These are phyloP conservation scores for Proteromonas lacertae DNA, from an alignment of 352 stramenopile species.

Conservation along the genomic window DNA sequence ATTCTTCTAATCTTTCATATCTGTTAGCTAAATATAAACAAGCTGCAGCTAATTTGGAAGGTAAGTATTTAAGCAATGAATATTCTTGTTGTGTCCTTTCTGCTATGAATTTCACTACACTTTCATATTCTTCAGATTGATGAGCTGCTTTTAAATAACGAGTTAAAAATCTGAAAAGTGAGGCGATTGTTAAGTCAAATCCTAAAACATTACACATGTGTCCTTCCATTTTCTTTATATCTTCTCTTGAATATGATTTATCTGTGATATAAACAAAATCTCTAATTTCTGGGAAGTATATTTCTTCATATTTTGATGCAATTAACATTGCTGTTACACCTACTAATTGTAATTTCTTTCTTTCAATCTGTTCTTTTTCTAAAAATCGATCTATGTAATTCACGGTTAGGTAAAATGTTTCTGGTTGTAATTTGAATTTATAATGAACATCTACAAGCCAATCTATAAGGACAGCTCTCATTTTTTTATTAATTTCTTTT, in stretches of 20 bases:
- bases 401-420: conserved; percentile 67
- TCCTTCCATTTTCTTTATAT: conserved; percentile 61
- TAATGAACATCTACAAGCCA: conserved; percentile 84
- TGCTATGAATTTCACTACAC: conserved; percentile 78
- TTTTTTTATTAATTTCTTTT: conserved; percentile 51
- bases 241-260: conserved; percentile 45
- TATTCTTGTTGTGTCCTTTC: conserved; percentile 92
- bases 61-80: conserved; percentile 76
- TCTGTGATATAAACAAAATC: conserved; percentile 92
- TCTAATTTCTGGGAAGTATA: conserved; percentile 72
- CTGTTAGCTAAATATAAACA: conserved; percentile 81
- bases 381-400: conserved; percentile 83
- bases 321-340: conserved; percentile 69
- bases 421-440: conserved; percentile 56
- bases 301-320: conserved; percentile 96
- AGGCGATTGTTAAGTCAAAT: conserved; percentile 78
- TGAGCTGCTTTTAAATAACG: conserved; percentile 58
- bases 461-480: conserved; percentile 75
- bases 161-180: conserved; percentile 56
- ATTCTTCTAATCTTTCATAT: conserved; percentile 17
- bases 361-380: conserved; percentile 30
- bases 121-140: conserved; percentile 17
- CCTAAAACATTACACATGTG: conserved; percentile 64
- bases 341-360: conserved; percentile 54
- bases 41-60: conserved; percentile 71